A percentile compares a stretch with the other conserved stretches of the same genome.
Conservation (phyloP, 2,329 filamentous ascomycete species). For the Cytospora leucostoma region DNA sequence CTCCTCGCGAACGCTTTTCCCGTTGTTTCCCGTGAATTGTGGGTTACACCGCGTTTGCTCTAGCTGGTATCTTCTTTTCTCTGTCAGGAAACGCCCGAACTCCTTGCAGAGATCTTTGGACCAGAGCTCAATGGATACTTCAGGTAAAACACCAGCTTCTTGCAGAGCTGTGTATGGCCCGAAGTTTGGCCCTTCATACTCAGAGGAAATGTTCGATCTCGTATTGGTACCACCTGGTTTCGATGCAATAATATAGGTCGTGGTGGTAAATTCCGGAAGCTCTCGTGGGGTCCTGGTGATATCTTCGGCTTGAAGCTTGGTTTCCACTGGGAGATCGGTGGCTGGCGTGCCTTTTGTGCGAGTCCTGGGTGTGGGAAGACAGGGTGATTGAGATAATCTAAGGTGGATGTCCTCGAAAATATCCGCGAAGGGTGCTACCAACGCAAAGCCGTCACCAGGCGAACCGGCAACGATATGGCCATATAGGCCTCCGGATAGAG, state of each 20-base stretch:
- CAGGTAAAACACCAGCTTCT: no score
- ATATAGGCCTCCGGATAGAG: neutral
- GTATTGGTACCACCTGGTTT: no score
- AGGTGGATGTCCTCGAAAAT: neutral
- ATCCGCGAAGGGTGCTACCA: neutral
- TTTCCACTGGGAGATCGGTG: no score
- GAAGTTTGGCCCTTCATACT: no score
- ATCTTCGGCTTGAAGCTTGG: neutral
- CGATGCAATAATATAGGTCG: neutral
- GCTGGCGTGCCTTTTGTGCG: neutral
- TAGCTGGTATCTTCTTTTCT: conserved; percentile 82
- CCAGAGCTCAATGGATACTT: conserved; percentile 66
- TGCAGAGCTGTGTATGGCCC: neutral
- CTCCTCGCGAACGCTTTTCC: conserved; percentile 48
- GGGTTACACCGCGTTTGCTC: conserved; percentile 62
- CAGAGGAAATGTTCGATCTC: neutral
- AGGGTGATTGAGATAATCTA: neutral
- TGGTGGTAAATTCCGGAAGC: no score
- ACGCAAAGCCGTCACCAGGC: neutral
- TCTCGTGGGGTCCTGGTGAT: no score
- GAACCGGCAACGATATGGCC: conserved; percentile 17
- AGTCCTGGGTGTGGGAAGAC: neutral
- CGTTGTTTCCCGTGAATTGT: conserved; percentile 51
- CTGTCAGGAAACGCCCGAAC: conserved; percentile 83
- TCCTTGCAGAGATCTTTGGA: conserved; percentile 76